Conservation (phyloP, 176 grass and related monocot genomes). For the Secale cereale region DNA sequence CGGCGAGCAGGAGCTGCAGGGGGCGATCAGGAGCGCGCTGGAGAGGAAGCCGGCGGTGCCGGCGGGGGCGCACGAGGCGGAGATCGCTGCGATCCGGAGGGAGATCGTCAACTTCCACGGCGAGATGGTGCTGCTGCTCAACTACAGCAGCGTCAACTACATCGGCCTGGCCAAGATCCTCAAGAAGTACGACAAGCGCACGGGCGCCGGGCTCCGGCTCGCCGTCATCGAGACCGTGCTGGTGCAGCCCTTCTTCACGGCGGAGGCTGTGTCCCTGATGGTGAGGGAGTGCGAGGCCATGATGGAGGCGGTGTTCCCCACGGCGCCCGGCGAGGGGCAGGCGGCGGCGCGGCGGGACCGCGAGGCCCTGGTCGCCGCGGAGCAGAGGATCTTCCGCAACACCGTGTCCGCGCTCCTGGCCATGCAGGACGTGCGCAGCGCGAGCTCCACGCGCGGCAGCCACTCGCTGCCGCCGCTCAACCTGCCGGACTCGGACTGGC, state of each 20-base stretch:
- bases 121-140: slow-evolving; percentile 84
- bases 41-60: background rate
- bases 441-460: slow-evolving; percentile 67
- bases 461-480: slow-evolving; percentile 88
- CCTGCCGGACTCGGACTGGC: slow-evolving; percentile 60
- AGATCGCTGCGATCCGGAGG: slow-evolving; percentile 39
- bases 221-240: slow-evolving; percentile 56
- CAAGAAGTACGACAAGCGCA: slow-evolving; percentile 94
- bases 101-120: slow-evolving; percentile 84
- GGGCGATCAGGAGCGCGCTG: slow-evolving; percentile 39
- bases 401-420: slow-evolving; percentile 72
- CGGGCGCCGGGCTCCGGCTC: slow-evolving; percentile 54
- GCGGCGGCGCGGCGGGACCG: slow-evolving; percentile 1
- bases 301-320: slow-evolving; percentile 49
- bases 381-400: slow-evolving; percentile 68
- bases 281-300: slow-evolving; percentile 80
- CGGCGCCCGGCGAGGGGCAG: slow-evolving; percentile 35
- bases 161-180: slow-evolving; percentile 78
- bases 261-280: slow-evolving; percentile 63
- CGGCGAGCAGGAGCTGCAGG: slow-evolving; percentile 53
- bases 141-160: slow-evolving; percentile 94
- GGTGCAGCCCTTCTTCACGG: slow-evolving; percentile 73
- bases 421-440: slow-evolving; percentile 78
- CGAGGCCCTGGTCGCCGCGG: slow-evolving; percentile 48
- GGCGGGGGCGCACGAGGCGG: slow-evolving; percentile 32